Base-by-base conservation (phyloP, 345 rosid species). In the Brassica carinata region DNA sequence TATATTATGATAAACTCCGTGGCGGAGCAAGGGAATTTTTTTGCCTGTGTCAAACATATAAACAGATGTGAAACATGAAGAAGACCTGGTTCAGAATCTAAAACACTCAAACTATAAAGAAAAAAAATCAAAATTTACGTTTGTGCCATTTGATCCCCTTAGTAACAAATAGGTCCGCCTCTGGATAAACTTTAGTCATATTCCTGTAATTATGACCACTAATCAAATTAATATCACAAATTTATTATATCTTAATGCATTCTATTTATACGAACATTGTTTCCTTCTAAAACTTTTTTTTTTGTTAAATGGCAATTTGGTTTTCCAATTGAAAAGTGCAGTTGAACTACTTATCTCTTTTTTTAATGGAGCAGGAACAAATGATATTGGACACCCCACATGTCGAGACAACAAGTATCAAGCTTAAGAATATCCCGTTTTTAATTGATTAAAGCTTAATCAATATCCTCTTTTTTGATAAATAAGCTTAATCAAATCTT, bases 401-500 rank as follows among this genome's bases (percentile, higher is more conserved):
- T 51, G 58, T 53, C 58, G 58, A 53, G 19, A 43, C 73, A 23
- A 30, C 23, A 58, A 66, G 36, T 62, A 64, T 51, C 66, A 73
- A 55, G 48, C 66, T 55, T 53, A 64, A 3, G 72, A 53, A 72
- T 63, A 45, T 65, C n/a, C 57, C 27, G 0, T 61, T 64, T 40
- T 40, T 69, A 43, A 55, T 59, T 29, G 31, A 27, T 53, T n/a
- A 53, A 53, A 53, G 58, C 7, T 53, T 53, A n/a, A 48, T n/a
- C 58, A 48, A 48, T 48, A 48, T n/a, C 5, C 2, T 48, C 6
- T 48, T 14, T 13, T 45, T 8, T 1, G 15, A 53, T 53, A 53
- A 53, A 53, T 53, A n/a, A 59, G 23, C 68, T 77, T 77, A 0
- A 62, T 77, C 48, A 34, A 72, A 45, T 69, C 75, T 71, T 36